phyloP scores from a whole-genome alignment of 2,329 filamentous ascomycete genomes.

The Aureobasidium subglaciale region DNA sequence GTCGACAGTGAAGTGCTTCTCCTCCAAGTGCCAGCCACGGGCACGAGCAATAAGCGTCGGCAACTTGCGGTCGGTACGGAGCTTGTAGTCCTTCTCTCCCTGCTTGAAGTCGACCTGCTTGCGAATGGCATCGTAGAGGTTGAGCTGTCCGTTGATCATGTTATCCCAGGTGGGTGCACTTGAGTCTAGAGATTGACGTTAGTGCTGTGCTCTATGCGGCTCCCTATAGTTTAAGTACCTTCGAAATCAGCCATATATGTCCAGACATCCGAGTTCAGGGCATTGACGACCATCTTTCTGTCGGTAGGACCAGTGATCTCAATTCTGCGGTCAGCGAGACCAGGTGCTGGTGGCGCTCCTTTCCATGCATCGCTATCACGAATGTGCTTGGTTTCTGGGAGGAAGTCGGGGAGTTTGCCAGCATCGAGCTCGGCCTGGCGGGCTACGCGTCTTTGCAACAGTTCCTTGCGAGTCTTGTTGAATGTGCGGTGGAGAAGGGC shows the following conservation, averaged over 20 bases:
- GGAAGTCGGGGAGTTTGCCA: constrained; percentile 83
- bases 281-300: constrained; percentile 98
- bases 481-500: constrained; percentile 92
- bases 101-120: constrained; percentile 94
- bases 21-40: constrained; percentile 94
- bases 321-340: constrained; percentile 84
- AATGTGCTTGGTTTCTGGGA: constrained; percentile 91
- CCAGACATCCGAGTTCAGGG: constrained; percentile 90
- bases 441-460: constrained; percentile 77
- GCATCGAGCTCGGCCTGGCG: constrained; percentile 92
- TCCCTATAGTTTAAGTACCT: constrained; percentile 51
- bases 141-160: constrained; percentile 97
- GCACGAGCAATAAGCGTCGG: constrained; percentile 92
- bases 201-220: neutral
- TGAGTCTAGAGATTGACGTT: constrained; percentile 56
- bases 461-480: constrained; percentile 77
- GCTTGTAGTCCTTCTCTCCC: constrained; percentile 92
- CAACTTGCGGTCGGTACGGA: constrained; percentile 77
- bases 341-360: constrained; percentile 83
- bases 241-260: constrained; percentile 99
- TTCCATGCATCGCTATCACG: constrained; percentile 92
- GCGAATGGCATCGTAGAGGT: constrained; percentile 93
- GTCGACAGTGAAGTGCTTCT: constrained; percentile 96
- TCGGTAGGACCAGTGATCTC: constrained; percentile 98
- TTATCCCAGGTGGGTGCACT: constrained; percentile 97